Evolutionary conservation across 257 asterid genomes (phyloP).

Genomic region (Cynanchum wilfordii): DNA sequence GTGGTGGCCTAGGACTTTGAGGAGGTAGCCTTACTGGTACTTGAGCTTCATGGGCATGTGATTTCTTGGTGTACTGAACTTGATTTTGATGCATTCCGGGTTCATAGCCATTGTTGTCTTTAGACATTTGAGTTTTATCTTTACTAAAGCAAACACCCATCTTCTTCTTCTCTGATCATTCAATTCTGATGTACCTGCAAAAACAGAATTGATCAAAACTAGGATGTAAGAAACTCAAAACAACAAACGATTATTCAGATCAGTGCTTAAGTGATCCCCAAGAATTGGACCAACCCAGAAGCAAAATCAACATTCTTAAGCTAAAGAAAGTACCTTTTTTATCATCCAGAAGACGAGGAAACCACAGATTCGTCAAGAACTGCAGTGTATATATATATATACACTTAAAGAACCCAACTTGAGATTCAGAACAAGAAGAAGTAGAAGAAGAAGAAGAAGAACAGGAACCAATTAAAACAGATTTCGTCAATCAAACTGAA

Average conservation of each 20-base stretch:
- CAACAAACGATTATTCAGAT: background rate
- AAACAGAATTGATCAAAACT: background rate
- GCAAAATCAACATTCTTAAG: background rate
- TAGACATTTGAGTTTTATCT: conserved; percentile 10
- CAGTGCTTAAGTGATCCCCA: background rate
- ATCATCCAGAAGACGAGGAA: background rate
- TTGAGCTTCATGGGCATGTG: conserved; percentile 52
- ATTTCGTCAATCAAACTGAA: background rate
- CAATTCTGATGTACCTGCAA: background rate
- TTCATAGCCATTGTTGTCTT: conserved; percentile 18
- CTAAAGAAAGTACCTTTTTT: background rate
- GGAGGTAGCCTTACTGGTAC: conserved; percentile 27
- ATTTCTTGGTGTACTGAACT: conserved; percentile 45
- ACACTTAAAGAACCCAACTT: background rate
- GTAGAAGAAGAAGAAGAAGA: conserved; percentile 3
- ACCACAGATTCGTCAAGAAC: background rate
- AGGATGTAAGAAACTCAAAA: background rate
- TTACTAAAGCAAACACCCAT: conserved; percentile 33
- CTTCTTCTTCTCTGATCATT: conserved; percentile 6
- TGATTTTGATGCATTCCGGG: conserved; percentile 31
- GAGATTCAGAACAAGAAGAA: conserved; percentile 7
- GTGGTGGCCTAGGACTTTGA: conserved; percentile 38
- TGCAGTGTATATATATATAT: background rate
- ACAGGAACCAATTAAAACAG: background rate
- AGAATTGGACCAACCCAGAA: conserved; percentile 3